These are phyloP conservation scores for Cyberlindnera americana DNA, from an alignment of 805 yeast species.

Conservation along the genomic window DNA sequence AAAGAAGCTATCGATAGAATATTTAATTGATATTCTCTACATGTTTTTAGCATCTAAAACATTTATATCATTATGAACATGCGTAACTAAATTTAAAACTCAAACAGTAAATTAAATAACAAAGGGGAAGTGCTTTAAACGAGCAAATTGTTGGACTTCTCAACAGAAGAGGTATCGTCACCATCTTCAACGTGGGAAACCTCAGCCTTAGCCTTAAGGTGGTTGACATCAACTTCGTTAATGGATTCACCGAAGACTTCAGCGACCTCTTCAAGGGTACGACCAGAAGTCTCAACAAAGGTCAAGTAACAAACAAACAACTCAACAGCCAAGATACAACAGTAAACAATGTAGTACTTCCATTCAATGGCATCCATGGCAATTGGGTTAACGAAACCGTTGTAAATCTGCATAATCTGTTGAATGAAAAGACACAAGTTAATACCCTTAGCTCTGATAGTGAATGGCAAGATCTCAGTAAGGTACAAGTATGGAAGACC, in stretches of 20 bases:
- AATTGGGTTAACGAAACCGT: slow-evolving; percentile 36
- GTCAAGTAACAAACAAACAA: slow-evolving; percentile 30
- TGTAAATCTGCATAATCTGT: slow-evolving; percentile 29
- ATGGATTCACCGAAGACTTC: slow-evolving; percentile 31
- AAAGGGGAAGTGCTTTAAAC: slow-evolving; percentile 3
- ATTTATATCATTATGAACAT: too few relatives aligned
- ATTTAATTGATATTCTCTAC: slow-evolving; percentile 1
- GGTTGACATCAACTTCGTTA: slow-evolving; percentile 15
- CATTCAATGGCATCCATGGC: slow-evolving; percentile 36
- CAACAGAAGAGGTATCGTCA: slow-evolving; percentile 10
- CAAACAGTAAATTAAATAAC: background rate
- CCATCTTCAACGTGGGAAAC: slow-evolving; percentile 19
- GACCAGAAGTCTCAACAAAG: slow-evolving; percentile 37
- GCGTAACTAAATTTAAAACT: background rate
- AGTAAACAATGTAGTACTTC: slow-evolving; percentile 36
- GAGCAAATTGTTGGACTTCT: slow-evolving; percentile 16
- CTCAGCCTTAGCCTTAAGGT: slow-evolving; percentile 17
- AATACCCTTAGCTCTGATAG: slow-evolving; percentile 31
- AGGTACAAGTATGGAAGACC: slow-evolving; percentile 45
- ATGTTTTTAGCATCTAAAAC: too few relatives aligned
- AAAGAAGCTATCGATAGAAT: slow-evolving; percentile 6
- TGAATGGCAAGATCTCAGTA: slow-evolving; percentile 39
- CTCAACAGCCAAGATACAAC: slow-evolving; percentile 31
- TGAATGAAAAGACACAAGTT: slow-evolving; percentile 23
- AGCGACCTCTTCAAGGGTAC: slow-evolving; percentile 37